These are phyloP conservation scores for Claviceps purpurea DNA, from an alignment of 2,329 filamentous ascomycete genomes.

Conservation along the genomic window DNA sequence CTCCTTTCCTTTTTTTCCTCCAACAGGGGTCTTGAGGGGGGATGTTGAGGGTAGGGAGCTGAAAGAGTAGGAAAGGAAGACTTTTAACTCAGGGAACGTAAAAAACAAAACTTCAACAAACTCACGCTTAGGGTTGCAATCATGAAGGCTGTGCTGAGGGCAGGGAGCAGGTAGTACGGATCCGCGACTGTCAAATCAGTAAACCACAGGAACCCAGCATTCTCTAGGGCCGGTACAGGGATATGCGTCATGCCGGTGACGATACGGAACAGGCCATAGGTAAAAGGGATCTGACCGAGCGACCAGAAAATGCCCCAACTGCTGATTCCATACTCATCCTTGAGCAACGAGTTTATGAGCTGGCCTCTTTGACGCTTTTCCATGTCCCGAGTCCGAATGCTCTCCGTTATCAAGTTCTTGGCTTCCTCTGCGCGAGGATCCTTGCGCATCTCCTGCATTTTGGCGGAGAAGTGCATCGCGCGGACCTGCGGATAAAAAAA, in stretches of 20 bases:
- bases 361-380: constrained; percentile 23
- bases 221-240: constrained; percentile 67
- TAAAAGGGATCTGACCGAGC: constrained; percentile 46
- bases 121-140: constrained; percentile 41
- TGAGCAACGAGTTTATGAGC: constrained; percentile 22
- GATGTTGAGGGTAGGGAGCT: not conserved
- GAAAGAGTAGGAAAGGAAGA: not conserved
- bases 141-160: constrained; percentile 42
- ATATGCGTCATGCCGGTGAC: constrained; percentile 60
- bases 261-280: constrained; percentile 69
- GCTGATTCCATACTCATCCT: constrained; percentile 22
- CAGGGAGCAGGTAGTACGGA: constrained; percentile 64
- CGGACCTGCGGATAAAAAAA: constrained; percentile 49
- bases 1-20: not conserved
- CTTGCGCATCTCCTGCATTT: constrained; percentile 41
- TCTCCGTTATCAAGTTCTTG: constrained; percentile 36
- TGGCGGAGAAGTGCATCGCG: constrained; percentile 30
- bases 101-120: not conserved
- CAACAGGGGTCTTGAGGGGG: no score
- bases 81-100: not conserved
- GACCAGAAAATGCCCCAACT: constrained; percentile 23
- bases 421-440: constrained; percentile 39
- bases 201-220: constrained; percentile 65
- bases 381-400: constrained; percentile 28
- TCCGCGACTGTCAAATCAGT: constrained; percentile 62